Conservation (phyloP, 2,329 filamentous ascomycete species). For the Chlorencoelia australis region DNA sequence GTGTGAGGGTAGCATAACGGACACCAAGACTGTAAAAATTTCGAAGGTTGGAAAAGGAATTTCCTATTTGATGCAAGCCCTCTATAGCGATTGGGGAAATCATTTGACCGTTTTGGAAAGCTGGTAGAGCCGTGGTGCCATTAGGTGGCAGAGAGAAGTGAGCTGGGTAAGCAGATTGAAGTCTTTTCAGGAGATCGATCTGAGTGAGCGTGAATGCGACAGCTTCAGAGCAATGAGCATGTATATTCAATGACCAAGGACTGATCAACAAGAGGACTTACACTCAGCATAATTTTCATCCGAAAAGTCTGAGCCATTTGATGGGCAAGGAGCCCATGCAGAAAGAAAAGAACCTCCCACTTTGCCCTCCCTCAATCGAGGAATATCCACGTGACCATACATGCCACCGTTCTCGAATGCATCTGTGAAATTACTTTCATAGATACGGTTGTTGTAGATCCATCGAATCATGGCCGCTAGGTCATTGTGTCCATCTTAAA, state of each 20-base stretch:
- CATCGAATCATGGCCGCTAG: slow-evolving; percentile 63
- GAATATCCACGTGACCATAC: slow-evolving; percentile 65
- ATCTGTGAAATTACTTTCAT: slow-evolving; percentile 60
- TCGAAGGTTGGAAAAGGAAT: slow-evolving; percentile 66
- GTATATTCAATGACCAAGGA: neutral
- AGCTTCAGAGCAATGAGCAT: slow-evolving; percentile 31
- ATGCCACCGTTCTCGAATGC: slow-evolving; percentile 64
- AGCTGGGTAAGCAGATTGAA: slow-evolving; percentile 53
- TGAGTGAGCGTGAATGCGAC: slow-evolving; percentile 63
- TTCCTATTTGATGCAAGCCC: slow-evolving; percentile 89
- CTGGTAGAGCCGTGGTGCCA: slow-evolving; percentile 49
- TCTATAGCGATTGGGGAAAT: slow-evolving; percentile 76
- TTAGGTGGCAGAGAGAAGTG: slow-evolving; percentile 57
- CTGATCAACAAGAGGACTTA: slow-evolving; percentile 29
- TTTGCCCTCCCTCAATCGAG: slow-evolving; percentile 58
- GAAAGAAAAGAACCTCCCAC: slow-evolving; percentile 91
- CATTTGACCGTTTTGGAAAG: slow-evolving; percentile 51
- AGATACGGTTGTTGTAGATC: slow-evolving; percentile 66
- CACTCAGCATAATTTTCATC: slow-evolving; percentile 60
- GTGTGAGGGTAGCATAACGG: slow-evolving; percentile 79
- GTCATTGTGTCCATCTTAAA: slow-evolving; percentile 79
- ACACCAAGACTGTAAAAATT: slow-evolving; percentile 70
- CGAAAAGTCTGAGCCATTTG: slow-evolving; percentile 61
- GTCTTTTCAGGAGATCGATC: slow-evolving; percentile 60
- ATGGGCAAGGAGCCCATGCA: slow-evolving; percentile 70